phyloP scores from a whole-genome alignment of 1,284 basidiomycete species.

The Ceratobasidium sp. region DNA sequence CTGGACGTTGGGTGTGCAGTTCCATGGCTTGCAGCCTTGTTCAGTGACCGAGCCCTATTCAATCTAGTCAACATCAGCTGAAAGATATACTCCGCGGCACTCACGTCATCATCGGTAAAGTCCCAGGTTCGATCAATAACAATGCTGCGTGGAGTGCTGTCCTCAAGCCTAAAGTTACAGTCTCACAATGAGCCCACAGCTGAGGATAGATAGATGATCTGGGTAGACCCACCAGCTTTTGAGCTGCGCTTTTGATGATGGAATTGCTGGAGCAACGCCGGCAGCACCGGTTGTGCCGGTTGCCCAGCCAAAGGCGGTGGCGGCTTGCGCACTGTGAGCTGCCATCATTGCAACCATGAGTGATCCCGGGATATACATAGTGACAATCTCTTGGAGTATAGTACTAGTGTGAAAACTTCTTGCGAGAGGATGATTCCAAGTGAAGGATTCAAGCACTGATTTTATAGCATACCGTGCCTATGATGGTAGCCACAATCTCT shows the following conservation, averaged over 20 bases:
- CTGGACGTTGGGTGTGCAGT: slow-evolving; percentile 48
- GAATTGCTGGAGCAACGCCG: not conserved
- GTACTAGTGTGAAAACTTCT: no score
- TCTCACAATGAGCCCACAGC: not conserved
- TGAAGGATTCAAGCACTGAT: no score
- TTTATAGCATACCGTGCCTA: no score
- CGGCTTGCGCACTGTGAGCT: not conserved
- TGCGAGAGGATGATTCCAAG: no score
- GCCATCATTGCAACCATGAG: not conserved
- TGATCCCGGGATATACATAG: not conserved
- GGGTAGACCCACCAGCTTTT: not conserved
- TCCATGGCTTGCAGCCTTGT: slow-evolving; percentile 46
- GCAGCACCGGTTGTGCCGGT: not conserved
- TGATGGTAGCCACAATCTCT: no score
- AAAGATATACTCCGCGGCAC: not conserved
- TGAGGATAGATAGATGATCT: not conserved
- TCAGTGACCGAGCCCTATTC: slow-evolving; percentile 39
- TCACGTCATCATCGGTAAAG: not conserved
- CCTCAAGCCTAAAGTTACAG: not conserved
- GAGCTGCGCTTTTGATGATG: not conserved
- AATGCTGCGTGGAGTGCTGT: not conserved
- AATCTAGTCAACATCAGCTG: not conserved
- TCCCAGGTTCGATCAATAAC: not conserved
- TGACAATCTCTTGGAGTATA: no score
- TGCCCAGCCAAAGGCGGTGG: not conserved